Evolutionary conservation across 2,329 filamentous ascomycete species (phyloP).

Genomic region (Diplodia mutila): DNA sequence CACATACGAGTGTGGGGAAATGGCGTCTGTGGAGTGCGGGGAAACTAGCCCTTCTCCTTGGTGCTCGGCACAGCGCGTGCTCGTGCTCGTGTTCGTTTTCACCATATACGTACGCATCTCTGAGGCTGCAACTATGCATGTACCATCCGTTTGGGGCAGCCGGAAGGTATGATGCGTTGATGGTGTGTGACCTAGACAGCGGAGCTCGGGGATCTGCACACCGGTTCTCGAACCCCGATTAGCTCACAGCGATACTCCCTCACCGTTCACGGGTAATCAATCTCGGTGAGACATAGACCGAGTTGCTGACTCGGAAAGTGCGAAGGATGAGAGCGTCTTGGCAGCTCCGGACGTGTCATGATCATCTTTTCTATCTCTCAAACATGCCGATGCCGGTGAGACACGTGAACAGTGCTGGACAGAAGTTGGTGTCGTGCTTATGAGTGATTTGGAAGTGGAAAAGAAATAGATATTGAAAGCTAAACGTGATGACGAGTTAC

Average conservation of each 20-base stretch:
- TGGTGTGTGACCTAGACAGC: not conserved
- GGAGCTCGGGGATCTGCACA: not conserved
- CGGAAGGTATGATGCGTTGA: not conserved
- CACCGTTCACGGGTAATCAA: not conserved
- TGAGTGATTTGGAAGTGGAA: too few relatives aligned
- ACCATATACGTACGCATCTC: not conserved
- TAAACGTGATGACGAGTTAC: too few relatives aligned
- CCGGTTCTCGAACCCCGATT: not conserved
- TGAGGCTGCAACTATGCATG: not conserved
- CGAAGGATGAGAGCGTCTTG: not conserved
- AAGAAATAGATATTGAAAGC: too few relatives aligned
- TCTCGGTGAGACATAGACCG: slow-evolving; percentile 9
- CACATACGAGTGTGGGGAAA: not conserved
- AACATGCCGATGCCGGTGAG: too few relatives aligned
- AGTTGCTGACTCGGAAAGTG: slow-evolving; percentile 1
- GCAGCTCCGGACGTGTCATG: too few relatives aligned
- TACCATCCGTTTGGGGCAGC: not conserved
- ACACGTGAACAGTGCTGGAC: too few relatives aligned
- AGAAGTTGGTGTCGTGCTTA: too few relatives aligned
- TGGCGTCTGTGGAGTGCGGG: not conserved
- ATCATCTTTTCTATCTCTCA: too few relatives aligned
- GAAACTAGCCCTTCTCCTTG: too few relatives aligned
- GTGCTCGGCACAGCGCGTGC: too few relatives aligned
- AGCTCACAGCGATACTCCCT: not conserved
- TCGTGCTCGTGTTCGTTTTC: not conserved